These are phyloP conservation scores for Cajanus cajan DNA, from an alignment of 306 rosid species.

Conservation along the genomic window DNA sequence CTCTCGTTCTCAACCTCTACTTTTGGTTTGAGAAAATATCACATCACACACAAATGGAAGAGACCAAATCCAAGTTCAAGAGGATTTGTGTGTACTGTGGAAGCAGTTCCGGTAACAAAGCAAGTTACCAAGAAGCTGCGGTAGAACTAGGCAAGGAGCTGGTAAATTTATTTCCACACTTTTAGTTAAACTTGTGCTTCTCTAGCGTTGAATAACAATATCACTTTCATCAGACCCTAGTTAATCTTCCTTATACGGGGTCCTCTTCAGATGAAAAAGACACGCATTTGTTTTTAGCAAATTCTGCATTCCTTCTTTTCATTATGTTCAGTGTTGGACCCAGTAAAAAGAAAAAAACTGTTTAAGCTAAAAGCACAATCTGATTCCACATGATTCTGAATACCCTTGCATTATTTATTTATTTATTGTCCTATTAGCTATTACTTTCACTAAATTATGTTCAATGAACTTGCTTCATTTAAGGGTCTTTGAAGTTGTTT, in stretches of 20 bases:
- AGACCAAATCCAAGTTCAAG: slow-evolving; percentile 73
- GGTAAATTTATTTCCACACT: slow-evolving; percentile 45
- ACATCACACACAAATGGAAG: slow-evolving; percentile 57
- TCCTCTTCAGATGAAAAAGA: neutral
- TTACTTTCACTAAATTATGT: neutral
- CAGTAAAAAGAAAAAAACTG: neutral
- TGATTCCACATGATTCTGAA: neutral
- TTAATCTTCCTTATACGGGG: neutral
- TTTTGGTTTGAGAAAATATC: neutral
- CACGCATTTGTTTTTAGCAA: neutral
- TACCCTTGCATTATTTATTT: neutral
- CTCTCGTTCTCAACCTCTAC: neutral
- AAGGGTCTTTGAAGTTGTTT: neutral
- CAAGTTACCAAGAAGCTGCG: slow-evolving; percentile 94
- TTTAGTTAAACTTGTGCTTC: neutral
- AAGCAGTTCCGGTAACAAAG: slow-evolving; percentile 94
- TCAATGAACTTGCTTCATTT: neutral
- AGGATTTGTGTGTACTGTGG: slow-evolving; percentile 97
- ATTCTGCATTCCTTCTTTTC: neutral
- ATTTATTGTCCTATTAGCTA: neutral
- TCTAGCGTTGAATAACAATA: neutral
- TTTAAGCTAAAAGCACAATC: neutral
- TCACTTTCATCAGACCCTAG: neutral
- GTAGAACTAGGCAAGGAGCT: slow-evolving; percentile 84
- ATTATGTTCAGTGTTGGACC: neutral